Evolutionary conservation across 768 basidiomycete genomes (phyloP), one percentile per base, ranked within the genome.

Genomic region (Calocybe indica): DNA sequence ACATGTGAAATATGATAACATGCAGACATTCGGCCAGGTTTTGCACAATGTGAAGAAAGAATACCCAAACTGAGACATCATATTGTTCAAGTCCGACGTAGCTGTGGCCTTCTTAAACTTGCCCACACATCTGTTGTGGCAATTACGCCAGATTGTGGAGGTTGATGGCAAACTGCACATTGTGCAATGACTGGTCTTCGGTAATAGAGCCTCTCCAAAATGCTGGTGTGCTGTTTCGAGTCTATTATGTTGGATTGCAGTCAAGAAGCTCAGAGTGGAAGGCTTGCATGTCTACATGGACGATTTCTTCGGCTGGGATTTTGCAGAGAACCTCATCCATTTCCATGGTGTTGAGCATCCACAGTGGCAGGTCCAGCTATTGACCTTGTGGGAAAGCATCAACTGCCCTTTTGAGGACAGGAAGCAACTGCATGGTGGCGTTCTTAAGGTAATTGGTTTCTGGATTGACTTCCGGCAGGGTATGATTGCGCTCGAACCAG

Each of bases 361-460:
- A 0, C 1, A 8, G 0, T 56, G 58, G 0, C 75, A 76, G 50
- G 60, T 48, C 0, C 13, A 31, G 0, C 56, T 75, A 0, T 58
- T 76, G 0, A n/a, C 14, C 0, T 63, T 75, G 0, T 73, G 66
- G 67, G 74, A 76, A 49, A 38, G 58, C 0, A 40, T 75, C 1
- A 62, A 67, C 0, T 49, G 73, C 0, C 74, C 72, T 0, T 71
- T 75, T 49, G 61, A 66, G 10, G 34, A 59, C 2, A 15, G 43
- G 5, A 78, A 78, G 50, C 75, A 79, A 44, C 6, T 69, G 0
- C 61, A 14, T 22, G 70, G 69, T 0, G 1, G n/a, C 0, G 12
- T 31, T 0, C 54, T 76, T 1, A 53, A 53, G 1, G 64, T 74
- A 43, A 72, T 74, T 47, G 70, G 74, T 0, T 63, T 74, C 43